Conservation (phyloP, 106 monocot genomes). For the Apostasia shenzhenica region DNA sequence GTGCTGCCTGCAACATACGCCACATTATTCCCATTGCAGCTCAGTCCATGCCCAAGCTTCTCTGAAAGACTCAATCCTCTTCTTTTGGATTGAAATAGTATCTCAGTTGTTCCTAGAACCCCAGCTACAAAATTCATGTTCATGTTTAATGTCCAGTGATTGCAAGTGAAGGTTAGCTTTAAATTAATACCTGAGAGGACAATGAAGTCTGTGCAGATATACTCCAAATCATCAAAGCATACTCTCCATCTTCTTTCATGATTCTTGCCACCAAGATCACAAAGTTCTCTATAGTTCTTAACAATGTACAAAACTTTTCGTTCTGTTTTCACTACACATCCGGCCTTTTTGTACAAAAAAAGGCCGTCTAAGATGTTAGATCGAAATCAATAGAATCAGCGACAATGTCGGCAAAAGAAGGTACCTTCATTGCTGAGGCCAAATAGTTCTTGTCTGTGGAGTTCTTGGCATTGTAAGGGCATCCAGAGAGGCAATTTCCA, state of each 20-base stretch:
- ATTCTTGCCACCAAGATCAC: not conserved
- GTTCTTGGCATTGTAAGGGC: conserved; percentile 38
- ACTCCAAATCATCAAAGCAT: conserved; percentile 24
- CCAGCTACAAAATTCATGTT: conserved; percentile 17
- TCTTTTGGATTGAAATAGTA: conserved; percentile 20
- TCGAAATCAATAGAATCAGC: not conserved
- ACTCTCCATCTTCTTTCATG: conserved; percentile 23
- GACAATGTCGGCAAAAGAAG: not conserved
- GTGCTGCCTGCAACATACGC: conserved; percentile 34
- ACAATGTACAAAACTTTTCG: conserved; percentile 14
- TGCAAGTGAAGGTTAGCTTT: not conserved
- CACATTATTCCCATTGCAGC: conserved; percentile 40
- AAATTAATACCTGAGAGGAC: conserved; percentile 22
- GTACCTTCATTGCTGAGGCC: conserved; percentile 21
- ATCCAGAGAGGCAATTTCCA: conserved; percentile 37
- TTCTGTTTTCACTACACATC: conserved; percentile 29
- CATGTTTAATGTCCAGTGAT: not conserved
- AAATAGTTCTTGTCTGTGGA: conserved; percentile 35
- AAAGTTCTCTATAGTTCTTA: conserved; percentile 6
- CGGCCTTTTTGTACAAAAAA: conserved; percentile 15
- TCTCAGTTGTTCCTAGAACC: conserved; percentile 28
- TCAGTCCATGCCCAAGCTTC: conserved; percentile 23
- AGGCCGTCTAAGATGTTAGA: not conserved
- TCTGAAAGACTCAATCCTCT: conserved; percentile 23
- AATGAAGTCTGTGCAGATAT: conserved; percentile 23